Conservation (phyloP, 352 stramenopile species). For the Pythium diclinum region DNA sequence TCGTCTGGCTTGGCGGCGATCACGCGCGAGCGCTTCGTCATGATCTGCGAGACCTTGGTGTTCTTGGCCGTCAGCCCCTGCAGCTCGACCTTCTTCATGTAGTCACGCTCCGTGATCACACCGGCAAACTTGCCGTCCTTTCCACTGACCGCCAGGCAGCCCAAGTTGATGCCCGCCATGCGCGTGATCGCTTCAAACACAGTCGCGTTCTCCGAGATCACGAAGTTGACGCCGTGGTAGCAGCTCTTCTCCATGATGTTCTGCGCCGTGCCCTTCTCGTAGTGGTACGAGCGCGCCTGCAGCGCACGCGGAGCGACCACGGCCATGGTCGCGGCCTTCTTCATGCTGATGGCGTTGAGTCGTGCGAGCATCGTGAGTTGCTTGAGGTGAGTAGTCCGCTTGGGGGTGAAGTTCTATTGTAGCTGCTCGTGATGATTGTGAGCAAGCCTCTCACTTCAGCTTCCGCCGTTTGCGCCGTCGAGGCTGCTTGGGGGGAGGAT, state of each 20-base stretch:
- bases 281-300: slow-evolving; percentile 41
- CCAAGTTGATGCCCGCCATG: slow-evolving; percentile 93
- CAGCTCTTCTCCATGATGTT: slow-evolving; percentile 92
- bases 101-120: slow-evolving; percentile 94
- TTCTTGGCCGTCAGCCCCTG: slow-evolving; percentile 85
- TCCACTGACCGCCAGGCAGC: slow-evolving; percentile 89
- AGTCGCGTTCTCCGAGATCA: slow-evolving; percentile 89
- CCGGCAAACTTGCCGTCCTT: slow-evolving; percentile 87
- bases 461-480: slow-evolving; percentile 1
- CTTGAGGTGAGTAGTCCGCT: background rate
- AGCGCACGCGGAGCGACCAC: slow-evolving; percentile 10
- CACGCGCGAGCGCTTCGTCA: slow-evolving; percentile 90
- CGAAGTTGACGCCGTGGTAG: slow-evolving; percentile 94
- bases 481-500: slow-evolving; percentile 19
- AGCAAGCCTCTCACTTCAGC: background rate
- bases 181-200: slow-evolving; percentile 95
- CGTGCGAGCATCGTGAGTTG: slow-evolving; percentile 3
- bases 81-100: slow-evolving; percentile 95
- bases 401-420: background rate
- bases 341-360: background rate
- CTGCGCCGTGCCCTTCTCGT: slow-evolving; percentile 81
- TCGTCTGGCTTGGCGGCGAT: slow-evolving; percentile 86
- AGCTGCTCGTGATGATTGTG: background rate
- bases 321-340: background rate
- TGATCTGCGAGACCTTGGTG: slow-evolving; percentile 92